These are phyloP conservation scores for Yarrowia sp. DNA, from an alignment of 805 yeast species.

Conservation along the genomic window DNA sequence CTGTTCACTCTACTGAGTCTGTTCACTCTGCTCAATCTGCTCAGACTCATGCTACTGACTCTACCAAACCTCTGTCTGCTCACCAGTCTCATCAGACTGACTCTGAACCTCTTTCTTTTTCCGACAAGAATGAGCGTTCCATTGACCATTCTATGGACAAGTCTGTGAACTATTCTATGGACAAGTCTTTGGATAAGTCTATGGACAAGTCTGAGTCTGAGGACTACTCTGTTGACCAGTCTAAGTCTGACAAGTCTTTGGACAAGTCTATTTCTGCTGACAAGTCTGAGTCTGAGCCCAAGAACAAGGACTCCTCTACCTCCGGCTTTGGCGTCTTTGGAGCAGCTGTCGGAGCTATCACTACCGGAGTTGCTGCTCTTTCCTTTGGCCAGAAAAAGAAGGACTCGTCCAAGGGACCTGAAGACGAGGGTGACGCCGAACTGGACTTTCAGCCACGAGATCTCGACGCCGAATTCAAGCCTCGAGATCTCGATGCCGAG, in stretches of 20 bases:
- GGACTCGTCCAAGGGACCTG: background rate
- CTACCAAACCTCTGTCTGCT: no score
- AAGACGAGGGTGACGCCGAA: background rate
- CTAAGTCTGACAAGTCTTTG: no score
- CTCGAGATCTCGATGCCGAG: background rate
- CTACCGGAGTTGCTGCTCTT: slow-evolving; percentile 3
- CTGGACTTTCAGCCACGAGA: background rate
- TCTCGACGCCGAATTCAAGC: background rate
- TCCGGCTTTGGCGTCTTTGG: slow-evolving; percentile 10
- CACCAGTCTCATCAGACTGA: no score
- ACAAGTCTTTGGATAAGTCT: no score
- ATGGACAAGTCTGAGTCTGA: no score
- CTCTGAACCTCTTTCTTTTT: background rate
- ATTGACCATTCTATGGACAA: no score
- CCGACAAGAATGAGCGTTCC: no score
- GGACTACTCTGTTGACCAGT: no score
- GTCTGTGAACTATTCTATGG: no score
- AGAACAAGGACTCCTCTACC: background rate
- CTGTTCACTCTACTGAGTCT: background rate
- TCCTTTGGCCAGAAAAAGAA: slow-evolving; percentile 8
- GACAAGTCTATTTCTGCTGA: no score
- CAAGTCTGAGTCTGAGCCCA: no score
- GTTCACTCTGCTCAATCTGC: background rate
- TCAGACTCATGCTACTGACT: background rate
- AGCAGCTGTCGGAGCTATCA: background rate